A percentile compares a stretch with the other conserved stretches of the same genome.
These are phyloP conservation scores for Diaporthe caulivora DNA, from an alignment of 2,329 filamentous ascomycete genomes.

Conservation along the genomic window DNA sequence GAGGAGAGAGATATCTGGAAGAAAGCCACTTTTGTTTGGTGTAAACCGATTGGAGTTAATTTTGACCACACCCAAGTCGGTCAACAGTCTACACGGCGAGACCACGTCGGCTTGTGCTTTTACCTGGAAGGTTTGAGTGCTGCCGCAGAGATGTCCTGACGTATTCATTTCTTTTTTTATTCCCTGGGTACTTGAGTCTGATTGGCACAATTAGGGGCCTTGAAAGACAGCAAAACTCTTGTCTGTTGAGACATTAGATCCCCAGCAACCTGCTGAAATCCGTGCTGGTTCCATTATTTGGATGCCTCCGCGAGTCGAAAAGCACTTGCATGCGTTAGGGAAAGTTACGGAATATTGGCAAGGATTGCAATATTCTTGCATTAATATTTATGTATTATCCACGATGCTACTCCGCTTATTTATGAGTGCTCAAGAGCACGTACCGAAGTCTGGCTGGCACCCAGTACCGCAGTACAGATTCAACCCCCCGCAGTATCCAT, in stretches of 20 bases:
- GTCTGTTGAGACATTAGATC: too few relatives aligned
- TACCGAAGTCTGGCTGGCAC: neutral
- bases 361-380: neutral
- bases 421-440: neutral
- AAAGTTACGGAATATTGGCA: neutral
- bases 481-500: neutral
- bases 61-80: rapidly evolving
- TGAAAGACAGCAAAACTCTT: too few relatives aligned
- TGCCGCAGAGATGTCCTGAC: too few relatives aligned
- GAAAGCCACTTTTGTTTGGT: neutral
- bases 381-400: neutral
- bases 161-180: too few relatives aligned
- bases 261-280: too few relatives aligned
- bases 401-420: neutral
- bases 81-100: rapidly evolving
- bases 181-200: too few relatives aligned
- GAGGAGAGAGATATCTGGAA: neutral
- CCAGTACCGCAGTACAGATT: conserved; percentile 9
- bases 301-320: neutral
- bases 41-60: neutral
- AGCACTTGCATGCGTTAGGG: too few relatives aligned
- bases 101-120: too few relatives aligned
- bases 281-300: rapidly evolving
- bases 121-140: too few relatives aligned
- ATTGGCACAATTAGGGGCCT: too few relatives aligned